A percentile compares a stretch with the other conserved stretches of the same genome.
phyloP scores from a whole-genome alignment of 164 flowering plant genomes.

The Brasenia schreberi region DNA sequence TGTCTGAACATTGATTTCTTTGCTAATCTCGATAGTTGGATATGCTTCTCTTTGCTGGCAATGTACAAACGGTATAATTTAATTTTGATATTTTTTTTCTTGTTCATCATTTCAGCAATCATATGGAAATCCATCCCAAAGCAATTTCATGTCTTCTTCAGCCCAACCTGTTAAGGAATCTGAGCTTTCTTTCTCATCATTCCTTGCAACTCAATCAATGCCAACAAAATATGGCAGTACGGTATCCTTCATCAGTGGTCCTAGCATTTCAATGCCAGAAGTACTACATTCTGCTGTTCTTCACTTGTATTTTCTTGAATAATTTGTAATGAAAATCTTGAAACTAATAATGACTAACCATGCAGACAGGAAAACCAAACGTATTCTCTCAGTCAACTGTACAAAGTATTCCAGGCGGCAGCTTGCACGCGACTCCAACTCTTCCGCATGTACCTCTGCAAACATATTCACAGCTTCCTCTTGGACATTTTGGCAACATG shows the following conservation, averaged over 20 bases:
- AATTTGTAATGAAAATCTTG: no score
- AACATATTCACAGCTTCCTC: slow-evolving; percentile 80
- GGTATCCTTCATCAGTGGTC: slow-evolving; percentile 50
- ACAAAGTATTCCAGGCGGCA: slow-evolving; percentile 41
- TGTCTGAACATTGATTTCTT: no score
- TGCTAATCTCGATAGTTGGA: no score
- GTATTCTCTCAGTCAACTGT: slow-evolving; percentile 41
- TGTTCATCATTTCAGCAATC: slow-evolving; percentile 27
- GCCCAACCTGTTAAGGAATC: slow-evolving; percentile 57
- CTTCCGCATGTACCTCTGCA: slow-evolving; percentile 72
- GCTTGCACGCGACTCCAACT: slow-evolving; percentile 51
- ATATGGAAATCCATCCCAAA: slow-evolving; percentile 58
- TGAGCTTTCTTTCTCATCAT: slow-evolving; percentile 66
- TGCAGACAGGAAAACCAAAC: slow-evolving; percentile 51
- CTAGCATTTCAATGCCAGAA: slow-evolving; percentile 64
- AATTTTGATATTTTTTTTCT: neutral
- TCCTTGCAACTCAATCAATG: slow-evolving; percentile 54
- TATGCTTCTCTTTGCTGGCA: no score
- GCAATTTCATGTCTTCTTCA: slow-evolving; percentile 45
- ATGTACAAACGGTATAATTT: no score
- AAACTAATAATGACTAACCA: no score
- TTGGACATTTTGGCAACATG: slow-evolving; percentile 81
- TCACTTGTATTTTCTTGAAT: neutral
- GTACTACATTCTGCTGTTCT: slow-evolving; percentile 14
- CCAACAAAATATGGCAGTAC: slow-evolving; percentile 50